Evolutionary conservation across 148 eudicot genomes (phyloP), one percentile per base, ranked within the genome.

Genomic region (Rhododendron mucronatum): DNA sequence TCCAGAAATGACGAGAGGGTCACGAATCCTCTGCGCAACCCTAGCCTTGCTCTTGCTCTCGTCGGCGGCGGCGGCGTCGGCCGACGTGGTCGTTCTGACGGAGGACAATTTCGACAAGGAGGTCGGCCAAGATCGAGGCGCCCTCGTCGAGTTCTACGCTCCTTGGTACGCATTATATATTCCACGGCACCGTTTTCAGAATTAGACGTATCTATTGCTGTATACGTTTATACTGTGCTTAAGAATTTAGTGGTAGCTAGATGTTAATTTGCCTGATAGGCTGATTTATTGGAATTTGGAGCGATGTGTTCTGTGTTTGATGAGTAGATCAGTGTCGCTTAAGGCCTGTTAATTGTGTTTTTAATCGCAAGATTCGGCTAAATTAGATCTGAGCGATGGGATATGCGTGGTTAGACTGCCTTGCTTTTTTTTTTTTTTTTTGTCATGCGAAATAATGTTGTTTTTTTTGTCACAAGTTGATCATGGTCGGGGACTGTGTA

Each of bases 91-190:
- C 41, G 94, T 96, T 76, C 88, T 96, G 91, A 95, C 99, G n/a
- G 92, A 95, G 87, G 99, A 95, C 0, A 96, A 93, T 83, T 96
- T 96, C 87, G 97, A 96, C 82, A 92, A 96, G 76, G 96, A 95
- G 82, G 94, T 96, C 90, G 99, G 99, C 77, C 92, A 92, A 88
- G 98, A 96, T 94, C 95, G 95, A 21, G 99, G 82, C 85, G 97
- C 98, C 87, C 98, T 96, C 87, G 94, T 96, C 74, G 98, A 96
- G 82, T 96, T 96, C 90, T 96, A 96, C 85, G 98, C 99, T 91
- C 99, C 99, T 83, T 96, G 99, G 99, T 96, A 89, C 10, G 16
- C 18, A 30, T 16, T 18, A 73, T 47, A 47, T 47, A 9, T 50
- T 50, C 61, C 82, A 3, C 61, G 51, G 28, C 44, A 16, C 14